A percentile compares a stretch with the other conserved stretches of the same genome.
phyloP scores from a whole-genome alignment of 257 asterid species.

The Solanum okadae region DNA sequence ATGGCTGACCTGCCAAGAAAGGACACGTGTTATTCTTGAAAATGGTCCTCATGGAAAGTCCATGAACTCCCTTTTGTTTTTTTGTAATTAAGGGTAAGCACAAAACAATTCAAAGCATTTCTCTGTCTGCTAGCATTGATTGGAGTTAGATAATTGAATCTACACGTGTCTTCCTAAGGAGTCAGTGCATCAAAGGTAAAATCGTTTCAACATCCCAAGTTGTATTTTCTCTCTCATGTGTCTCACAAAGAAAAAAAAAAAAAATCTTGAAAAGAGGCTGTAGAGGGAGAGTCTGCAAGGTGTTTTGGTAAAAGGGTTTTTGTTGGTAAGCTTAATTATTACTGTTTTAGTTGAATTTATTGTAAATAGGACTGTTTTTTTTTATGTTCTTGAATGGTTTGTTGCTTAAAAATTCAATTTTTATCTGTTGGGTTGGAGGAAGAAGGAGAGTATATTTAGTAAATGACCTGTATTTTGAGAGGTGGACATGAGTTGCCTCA shows the following conservation, averaged over 20 bases:
- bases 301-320: slow-evolving; percentile 8
- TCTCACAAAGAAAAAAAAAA: background rate
- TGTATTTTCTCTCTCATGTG: slow-evolving; percentile 4
- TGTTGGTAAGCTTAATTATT: slow-evolving; percentile 30
- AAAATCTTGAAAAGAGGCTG: slow-evolving; percentile 12
- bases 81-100: background rate
- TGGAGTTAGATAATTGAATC: slow-evolving; percentile 69
- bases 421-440: slow-evolving; percentile 20
- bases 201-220: slow-evolving; percentile 14
- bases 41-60: slow-evolving; percentile 35
- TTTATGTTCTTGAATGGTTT: slow-evolving; percentile 10
- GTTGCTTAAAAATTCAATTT: slow-evolving; percentile 33
- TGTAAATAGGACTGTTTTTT: background rate
- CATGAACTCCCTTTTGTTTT: slow-evolving; percentile 7
- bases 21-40: slow-evolving; percentile 55
- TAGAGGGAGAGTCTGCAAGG: slow-evolving; percentile 6
- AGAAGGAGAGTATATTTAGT: background rate
- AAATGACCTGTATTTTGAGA: slow-evolving; percentile 18
- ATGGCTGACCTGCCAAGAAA: slow-evolving; percentile 14
- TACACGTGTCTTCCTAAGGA: slow-evolving; percentile 62
- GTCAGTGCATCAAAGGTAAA: slow-evolving; percentile 15
- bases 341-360: background rate
- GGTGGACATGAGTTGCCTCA: slow-evolving; percentile 57
- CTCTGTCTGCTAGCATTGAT: slow-evolving; percentile 43
- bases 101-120: slow-evolving; percentile 9